phyloP scores from a whole-genome alignment of 371 early-diverging fungal genomes.

The Mucor saturninus region DNA sequence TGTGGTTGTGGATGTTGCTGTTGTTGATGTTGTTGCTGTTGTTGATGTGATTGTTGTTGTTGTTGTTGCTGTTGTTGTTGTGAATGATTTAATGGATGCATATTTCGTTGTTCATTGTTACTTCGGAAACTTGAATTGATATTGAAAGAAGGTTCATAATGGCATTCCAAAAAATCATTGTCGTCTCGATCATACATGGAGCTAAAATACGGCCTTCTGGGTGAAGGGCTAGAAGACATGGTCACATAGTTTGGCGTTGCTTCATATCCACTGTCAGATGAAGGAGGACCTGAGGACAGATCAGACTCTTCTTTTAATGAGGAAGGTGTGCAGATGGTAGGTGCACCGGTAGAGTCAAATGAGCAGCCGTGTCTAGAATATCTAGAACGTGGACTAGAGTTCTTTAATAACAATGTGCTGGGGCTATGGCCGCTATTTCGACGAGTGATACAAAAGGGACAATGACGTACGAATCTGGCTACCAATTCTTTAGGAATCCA shows the following conservation, averaged over 20 bases:
- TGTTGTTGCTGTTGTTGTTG: slow-evolving; percentile 7
- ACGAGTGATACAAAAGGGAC: slow-evolving; percentile 41
- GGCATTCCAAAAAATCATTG: slow-evolving; percentile 23
- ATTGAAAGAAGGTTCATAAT: slow-evolving; percentile 18
- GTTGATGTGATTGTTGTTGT: slow-evolving; percentile 19
- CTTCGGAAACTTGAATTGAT: neutral
- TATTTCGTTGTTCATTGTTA: slow-evolving; percentile 7
- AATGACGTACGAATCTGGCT: slow-evolving; percentile 41
- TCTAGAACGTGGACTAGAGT: slow-evolving; percentile 25
- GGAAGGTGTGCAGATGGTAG: slow-evolving; percentile 22
- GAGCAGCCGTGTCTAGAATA: slow-evolving; percentile 26
- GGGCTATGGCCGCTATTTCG: slow-evolving; percentile 44
- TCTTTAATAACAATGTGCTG: slow-evolving; percentile 15
- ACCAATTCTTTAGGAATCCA: slow-evolving; percentile 47
- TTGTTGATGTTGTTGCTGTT: slow-evolving; percentile 3
- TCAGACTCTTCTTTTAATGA: slow-evolving; percentile 34
- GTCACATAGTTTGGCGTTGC: slow-evolving; percentile 26
- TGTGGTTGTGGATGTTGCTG: slow-evolving; percentile 25
- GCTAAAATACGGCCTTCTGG: slow-evolving; percentile 25
- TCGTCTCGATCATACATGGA: slow-evolving; percentile 34
- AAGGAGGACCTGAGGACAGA: slow-evolving; percentile 32
- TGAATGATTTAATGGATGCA: slow-evolving; percentile 16
- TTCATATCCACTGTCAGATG: slow-evolving; percentile 32
- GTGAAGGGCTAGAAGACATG: slow-evolving; percentile 26
- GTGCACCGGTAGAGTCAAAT: slow-evolving; percentile 19